Conservation (phyloP, 2,329 filamentous ascomycete species). For the Huntiella bhutanensis region DNA sequence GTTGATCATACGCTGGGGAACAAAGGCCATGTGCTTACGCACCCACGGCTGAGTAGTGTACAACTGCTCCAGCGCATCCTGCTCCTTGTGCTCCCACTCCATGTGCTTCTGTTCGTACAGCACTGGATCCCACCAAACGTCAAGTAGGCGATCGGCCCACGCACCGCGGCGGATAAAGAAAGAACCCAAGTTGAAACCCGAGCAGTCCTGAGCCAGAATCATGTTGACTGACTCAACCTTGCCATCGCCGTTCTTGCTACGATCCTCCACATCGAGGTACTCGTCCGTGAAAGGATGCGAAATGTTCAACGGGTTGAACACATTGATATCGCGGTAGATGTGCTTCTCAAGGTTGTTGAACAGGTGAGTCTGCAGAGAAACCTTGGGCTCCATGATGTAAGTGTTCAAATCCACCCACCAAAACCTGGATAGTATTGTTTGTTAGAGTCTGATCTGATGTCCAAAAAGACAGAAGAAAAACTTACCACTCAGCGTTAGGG, state of each 20-base stretch:
- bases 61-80: slow-evolving; percentile 83
- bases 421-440: slow-evolving; percentile 44
- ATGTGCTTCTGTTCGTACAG: slow-evolving; percentile 97
- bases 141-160: slow-evolving; percentile 81
- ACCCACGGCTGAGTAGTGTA: slow-evolving; percentile 89
- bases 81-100: slow-evolving; percentile 98
- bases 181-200: slow-evolving; percentile 88
- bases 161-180: slow-evolving; percentile 75
- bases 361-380: slow-evolving; percentile 76
- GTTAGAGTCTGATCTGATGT: neutral
- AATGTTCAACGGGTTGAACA: slow-evolving; percentile 89
- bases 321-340: slow-evolving; percentile 88
- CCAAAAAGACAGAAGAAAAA: slow-evolving; percentile 9
- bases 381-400: slow-evolving; percentile 88
- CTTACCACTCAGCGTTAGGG: slow-evolving; percentile 86
- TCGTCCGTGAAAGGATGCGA: slow-evolving; percentile 56
- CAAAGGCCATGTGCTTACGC: slow-evolving; percentile 68
- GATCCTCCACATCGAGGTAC: slow-evolving; percentile 59
- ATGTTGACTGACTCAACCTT: slow-evolving; percentile 65
- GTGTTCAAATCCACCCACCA: slow-evolving; percentile 99
- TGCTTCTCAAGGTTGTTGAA: slow-evolving; percentile 60
- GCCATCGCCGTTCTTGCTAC: slow-evolving; percentile 59
- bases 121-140: slow-evolving; percentile 97
- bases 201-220: slow-evolving; percentile 80
- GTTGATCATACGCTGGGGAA: slow-evolving; percentile 84